Evolutionary conservation across 352 stramenopile genomes (phyloP).

Genomic region (Globisporangium ultimum): DNA sequence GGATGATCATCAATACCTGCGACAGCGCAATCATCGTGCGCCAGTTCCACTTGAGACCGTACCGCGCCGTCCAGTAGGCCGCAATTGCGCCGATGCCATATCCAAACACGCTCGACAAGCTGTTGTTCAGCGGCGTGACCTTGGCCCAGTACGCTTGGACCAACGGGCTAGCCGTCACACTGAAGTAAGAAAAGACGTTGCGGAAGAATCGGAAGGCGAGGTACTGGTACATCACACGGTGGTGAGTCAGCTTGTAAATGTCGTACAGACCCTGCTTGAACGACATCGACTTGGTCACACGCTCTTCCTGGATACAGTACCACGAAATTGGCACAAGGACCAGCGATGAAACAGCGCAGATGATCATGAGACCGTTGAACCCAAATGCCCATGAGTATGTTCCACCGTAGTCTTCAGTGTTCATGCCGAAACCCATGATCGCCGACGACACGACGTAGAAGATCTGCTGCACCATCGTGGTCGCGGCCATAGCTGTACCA

Average conservation of each 20-base stretch:
- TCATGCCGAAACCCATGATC: slow-evolving; percentile 53
- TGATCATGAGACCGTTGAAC: slow-evolving; percentile 47
- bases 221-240: slow-evolving; percentile 46
- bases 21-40: slow-evolving; percentile 38
- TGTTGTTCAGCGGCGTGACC: slow-evolving; percentile 38
- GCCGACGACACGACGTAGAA: slow-evolving; percentile 37
- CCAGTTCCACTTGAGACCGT: slow-evolving; percentile 48
- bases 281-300: slow-evolving; percentile 29
- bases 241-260: slow-evolving; percentile 55
- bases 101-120: slow-evolving; percentile 28
- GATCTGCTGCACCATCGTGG: slow-evolving; percentile 31
- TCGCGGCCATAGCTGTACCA: slow-evolving; percentile 52
- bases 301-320: too few relatives aligned
- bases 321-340: slow-evolving; percentile 35
- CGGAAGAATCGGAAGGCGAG: slow-evolving; percentile 51
- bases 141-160: slow-evolving; percentile 43
- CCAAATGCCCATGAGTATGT: slow-evolving; percentile 40
- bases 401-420: slow-evolving; percentile 51
- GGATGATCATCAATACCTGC: slow-evolving; percentile 13
- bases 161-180: slow-evolving; percentile 31
- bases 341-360: slow-evolving; percentile 30
- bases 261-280: slow-evolving; percentile 3
- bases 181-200: slow-evolving; percentile 47
- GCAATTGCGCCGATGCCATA: slow-evolving; percentile 25
- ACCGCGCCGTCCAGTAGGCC: slow-evolving; percentile 25